phyloP scores from a whole-genome alignment of 371 early-diverging fungal genomes.

The Mortierella sp. region DNA sequence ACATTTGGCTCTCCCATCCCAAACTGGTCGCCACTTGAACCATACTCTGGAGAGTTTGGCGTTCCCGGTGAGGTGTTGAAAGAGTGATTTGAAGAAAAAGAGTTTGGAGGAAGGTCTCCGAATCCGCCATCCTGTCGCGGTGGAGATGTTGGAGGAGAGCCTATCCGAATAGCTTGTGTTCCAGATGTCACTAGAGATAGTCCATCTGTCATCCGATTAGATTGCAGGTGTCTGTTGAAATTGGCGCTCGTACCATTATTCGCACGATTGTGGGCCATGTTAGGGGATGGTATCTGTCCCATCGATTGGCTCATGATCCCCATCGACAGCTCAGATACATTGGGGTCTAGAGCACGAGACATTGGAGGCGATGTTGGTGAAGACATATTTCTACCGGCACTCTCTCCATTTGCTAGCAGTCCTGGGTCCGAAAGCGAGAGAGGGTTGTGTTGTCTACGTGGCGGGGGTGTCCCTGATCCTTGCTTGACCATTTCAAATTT shows the following conservation, averaged over 20 bases:
- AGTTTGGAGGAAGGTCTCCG: slow-evolving; percentile 28
- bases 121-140: slow-evolving; percentile 12
- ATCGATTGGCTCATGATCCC: slow-evolving; percentile 36
- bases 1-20: slow-evolving; percentile 27
- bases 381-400: slow-evolving; percentile 11
- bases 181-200: slow-evolving; percentile 40
- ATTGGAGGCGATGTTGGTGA: slow-evolving; percentile 14
- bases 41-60: slow-evolving; percentile 49
- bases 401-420: slow-evolving; percentile 9
- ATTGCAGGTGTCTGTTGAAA: not conserved
- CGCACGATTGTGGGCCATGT: not conserved
- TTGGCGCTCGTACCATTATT: not conserved
- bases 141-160: slow-evolving; percentile 17
- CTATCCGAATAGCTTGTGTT: slow-evolving; percentile 33
- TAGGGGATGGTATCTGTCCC: slow-evolving; percentile 31
- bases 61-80: slow-evolving; percentile 32
- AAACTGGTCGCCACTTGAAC: slow-evolving; percentile 35
- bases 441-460: slow-evolving; percentile 18
- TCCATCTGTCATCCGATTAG: slow-evolving; percentile 15
- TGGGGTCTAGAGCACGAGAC: slow-evolving; percentile 16
- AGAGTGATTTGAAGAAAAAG: slow-evolving; percentile 46
- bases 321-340: slow-evolving; percentile 31
- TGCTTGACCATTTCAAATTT: slow-evolving; percentile 36
- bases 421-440: slow-evolving; percentile 51
- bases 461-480: slow-evolving; percentile 34